These are phyloP conservation scores for Thelonectria rubi DNA, from an alignment of 2,329 filamentous ascomycete genomes.

Conservation along the genomic window DNA sequence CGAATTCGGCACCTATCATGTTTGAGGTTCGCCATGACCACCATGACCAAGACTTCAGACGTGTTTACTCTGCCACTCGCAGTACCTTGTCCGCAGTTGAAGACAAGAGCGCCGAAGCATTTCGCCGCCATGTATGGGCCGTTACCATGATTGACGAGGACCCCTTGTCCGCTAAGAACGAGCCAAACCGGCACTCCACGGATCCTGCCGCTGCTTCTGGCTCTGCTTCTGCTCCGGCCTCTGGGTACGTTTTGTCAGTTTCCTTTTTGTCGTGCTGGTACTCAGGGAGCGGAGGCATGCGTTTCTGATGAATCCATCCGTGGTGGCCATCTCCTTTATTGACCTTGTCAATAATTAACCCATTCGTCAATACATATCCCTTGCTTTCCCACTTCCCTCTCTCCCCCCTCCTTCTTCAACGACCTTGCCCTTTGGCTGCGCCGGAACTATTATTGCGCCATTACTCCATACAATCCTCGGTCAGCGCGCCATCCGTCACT, in stretches of 20 bases:
- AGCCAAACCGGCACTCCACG: constrained; percentile 31
- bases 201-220: constrained; percentile 23
- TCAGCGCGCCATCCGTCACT: neutral
- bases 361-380: neutral
- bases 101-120: constrained; percentile 41
- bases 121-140: constrained; percentile 41
- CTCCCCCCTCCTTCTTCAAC: neutral
- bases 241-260: constrained; percentile 31
- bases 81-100: constrained; percentile 43
- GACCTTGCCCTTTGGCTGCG: neutral
- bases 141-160: constrained; percentile 43
- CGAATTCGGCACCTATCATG: constrained; percentile 29
- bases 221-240: constrained; percentile 8
- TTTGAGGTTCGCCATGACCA: constrained; percentile 42
- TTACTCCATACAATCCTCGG: neutral
- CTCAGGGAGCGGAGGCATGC: neutral
- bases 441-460: neutral
- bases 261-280: neutral
- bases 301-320: neutral
- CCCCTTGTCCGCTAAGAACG: constrained; percentile 26
- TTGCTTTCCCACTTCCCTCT: neutral
- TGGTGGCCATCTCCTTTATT: constrained; percentile 1
- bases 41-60: constrained; percentile 40
- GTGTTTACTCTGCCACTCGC: constrained; percentile 40
- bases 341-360: neutral